Base-by-base conservation (phyloP, 1,284 basidiomycete species). In the Trametes pubescens region DNA sequence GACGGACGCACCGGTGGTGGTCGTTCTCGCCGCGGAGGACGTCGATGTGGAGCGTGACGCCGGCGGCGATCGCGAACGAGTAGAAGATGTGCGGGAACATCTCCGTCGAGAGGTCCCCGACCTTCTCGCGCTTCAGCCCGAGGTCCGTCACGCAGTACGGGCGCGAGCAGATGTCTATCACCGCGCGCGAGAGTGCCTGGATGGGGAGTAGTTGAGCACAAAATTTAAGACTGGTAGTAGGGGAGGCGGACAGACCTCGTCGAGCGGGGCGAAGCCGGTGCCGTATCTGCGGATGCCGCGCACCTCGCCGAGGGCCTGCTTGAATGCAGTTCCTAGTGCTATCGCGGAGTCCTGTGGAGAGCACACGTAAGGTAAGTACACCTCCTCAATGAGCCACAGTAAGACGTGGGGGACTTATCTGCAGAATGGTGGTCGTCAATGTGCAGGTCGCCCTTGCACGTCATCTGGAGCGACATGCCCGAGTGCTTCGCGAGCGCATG, bases 361-460 rank as follows among this genome's bases (percentile, higher is more conserved):
- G 67, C 65, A 61, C 24, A 69, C 18, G 18, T 58, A 16, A 59
- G 18, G 60, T 71, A 59, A 72, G 67, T 59, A 52, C 44, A 22
- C 13, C 26, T 18, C 56, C 57, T 52, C 51, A 24, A 29, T 44
- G 40, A 34, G 37, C 14, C 53, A 55, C 47, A 59, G 61, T 6
- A 18, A 18, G 29, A 52, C 21, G 38, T n/a, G 66, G 84, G 44
- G 29, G 68, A 86, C 90, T 86, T 85, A 93, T 95, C 96, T 84
- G 97, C 95, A 51, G 97, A 95, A 81, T 99, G 98, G 77, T 99
- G 98, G 80, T 99, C 98, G 79, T 99, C 98, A 67, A 99, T 98
- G 88, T 92, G 94, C 18, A 99, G 84, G 78, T 99, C 98, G 55
- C 98, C 98, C 73, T 93, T 89, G 79, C 96, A 99, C 72, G 92